phyloP scores from a whole-genome alignment of 2,329 filamentous ascomycete genomes.

The Penicillium paneum region DNA sequence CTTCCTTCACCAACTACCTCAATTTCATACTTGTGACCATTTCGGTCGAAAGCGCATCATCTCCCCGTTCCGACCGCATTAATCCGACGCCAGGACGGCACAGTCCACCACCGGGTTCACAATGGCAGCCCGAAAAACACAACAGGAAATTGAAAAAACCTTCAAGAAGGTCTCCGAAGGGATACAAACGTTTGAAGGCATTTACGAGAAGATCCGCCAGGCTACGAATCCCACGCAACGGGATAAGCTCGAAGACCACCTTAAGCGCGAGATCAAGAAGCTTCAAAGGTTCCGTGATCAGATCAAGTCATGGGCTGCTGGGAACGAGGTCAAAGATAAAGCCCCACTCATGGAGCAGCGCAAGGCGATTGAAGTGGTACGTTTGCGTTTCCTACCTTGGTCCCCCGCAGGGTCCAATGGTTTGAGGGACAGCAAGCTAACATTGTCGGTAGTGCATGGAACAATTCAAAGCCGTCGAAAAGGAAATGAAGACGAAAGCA shows the following conservation, averaged over 20 bases:
- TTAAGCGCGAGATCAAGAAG: constrained; percentile 99
- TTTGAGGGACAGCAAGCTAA: constrained; percentile 24
- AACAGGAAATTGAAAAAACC: constrained; percentile 98
- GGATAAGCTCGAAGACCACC: constrained; percentile 94
- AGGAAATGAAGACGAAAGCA: constrained; percentile 99
- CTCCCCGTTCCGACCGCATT: constrained; percentile 14
- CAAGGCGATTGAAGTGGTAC: constrained; percentile 93
- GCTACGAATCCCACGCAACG: constrained; percentile 92
- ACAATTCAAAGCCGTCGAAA: constrained; percentile 99
- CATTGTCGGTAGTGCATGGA: constrained; percentile 65
- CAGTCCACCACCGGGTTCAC: constrained; percentile 28
- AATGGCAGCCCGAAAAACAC: constrained; percentile 94
- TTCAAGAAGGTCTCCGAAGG: constrained; percentile 98
- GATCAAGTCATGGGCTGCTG: constrained; percentile 98
- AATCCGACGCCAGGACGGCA: constrained; percentile 19
- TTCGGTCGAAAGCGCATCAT: constrained; percentile 10
- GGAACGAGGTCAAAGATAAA: constrained; percentile 99
- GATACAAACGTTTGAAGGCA: constrained; percentile 84
- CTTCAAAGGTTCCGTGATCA: constrained; percentile 94
- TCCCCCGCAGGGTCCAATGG: neutral
- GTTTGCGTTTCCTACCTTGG: constrained; percentile 9
- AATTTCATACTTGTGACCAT: constrained; percentile 8
- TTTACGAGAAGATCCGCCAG: constrained; percentile 96
- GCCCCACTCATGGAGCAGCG: constrained; percentile 88
- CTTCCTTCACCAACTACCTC: neutral